A percentile compares a stretch with the other conserved stretches of the same genome.
phyloP scores from a whole-genome alignment of 768 basidiomycete species.

The Russula virescens region DNA sequence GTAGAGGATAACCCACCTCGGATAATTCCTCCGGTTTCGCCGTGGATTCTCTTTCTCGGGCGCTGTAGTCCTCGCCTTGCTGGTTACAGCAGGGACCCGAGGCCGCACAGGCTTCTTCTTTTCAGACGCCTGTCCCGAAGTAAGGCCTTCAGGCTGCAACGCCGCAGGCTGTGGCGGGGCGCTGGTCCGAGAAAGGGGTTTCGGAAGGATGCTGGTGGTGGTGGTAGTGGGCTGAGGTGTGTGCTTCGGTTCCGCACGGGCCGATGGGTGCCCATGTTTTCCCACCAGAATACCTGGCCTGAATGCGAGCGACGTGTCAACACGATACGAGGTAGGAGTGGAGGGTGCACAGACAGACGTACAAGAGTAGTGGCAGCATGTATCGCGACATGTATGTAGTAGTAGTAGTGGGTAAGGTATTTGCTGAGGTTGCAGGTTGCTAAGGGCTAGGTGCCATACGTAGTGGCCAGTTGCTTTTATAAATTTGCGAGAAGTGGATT shows the following conservation, averaged over 20 bases:
- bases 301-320: too few relatives aligned
- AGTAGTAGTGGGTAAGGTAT: too few relatives aligned
- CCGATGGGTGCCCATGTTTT: not conserved
- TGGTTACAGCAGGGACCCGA: constrained; percentile 17
- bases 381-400: too few relatives aligned
- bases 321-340: too few relatives aligned
- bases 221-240: not conserved
- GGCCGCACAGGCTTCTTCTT: not conserved
- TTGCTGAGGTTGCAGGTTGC: too few relatives aligned
- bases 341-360: too few relatives aligned
- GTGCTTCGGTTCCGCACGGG: not conserved
- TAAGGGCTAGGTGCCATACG: too few relatives aligned
- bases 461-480: too few relatives aligned
- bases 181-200: not conserved
- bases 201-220: not conserved
- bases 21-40: constrained; percentile 1
- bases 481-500: too few relatives aligned
- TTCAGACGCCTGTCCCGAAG: not conserved
- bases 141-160: not conserved
- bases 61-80: constrained; percentile 12
- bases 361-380: too few relatives aligned
- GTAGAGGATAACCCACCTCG: not conserved
- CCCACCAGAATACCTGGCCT: not conserved
- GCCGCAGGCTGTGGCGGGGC: not conserved
- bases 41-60: constrained; percentile 5